Evolutionary conservation across 495 filamentous ascomycete species (phyloP).

Genomic region (Penicillium turbatum): DNA sequence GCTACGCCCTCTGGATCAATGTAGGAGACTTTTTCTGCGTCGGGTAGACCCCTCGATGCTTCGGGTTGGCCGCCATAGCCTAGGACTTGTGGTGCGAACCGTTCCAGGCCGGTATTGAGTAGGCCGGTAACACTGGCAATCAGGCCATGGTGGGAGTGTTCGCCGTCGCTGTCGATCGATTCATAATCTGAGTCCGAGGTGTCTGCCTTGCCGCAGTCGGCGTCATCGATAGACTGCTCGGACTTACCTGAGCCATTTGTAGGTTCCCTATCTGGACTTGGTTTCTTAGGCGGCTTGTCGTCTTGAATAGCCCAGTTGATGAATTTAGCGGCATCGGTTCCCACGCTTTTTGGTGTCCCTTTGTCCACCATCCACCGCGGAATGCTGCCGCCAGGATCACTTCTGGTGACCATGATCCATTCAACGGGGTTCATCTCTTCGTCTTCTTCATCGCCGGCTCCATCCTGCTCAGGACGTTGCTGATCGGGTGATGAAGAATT

Average conservation of each 20-base stretch:
- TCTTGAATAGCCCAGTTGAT: constrained; percentile 73
- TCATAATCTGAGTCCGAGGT: constrained; percentile 15
- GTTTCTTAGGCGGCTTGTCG: constrained; percentile 39
- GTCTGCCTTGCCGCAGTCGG: constrained; percentile 2
- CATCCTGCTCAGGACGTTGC: constrained; percentile 32
- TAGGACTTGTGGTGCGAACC: constrained; percentile 45
- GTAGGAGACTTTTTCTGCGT: constrained; percentile 7
- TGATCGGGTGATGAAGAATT: background rate
- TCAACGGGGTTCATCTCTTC: constrained; percentile 67
- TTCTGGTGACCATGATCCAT: constrained; percentile 96
- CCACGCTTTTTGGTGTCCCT: constrained; percentile 80
- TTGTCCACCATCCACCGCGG: constrained; percentile 93
- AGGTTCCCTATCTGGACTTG: constrained; percentile 12
- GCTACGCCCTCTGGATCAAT: background rate
- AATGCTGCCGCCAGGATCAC: constrained; percentile 87
- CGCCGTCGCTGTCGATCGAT: constrained; percentile 12
- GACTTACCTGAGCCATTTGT: constrained; percentile 9
- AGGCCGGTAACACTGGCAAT: constrained; percentile 43
- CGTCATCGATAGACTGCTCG: constrained; percentile 11
- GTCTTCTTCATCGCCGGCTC: constrained; percentile 42
- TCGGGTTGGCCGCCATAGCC: constrained; percentile 43
- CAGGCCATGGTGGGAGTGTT: constrained; percentile 36
- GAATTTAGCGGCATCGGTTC: constrained; percentile 78
- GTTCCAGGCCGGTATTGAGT: constrained; percentile 37
- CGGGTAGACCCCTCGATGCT: constrained; percentile 19